phyloP scores from a whole-genome alignment of 2,329 filamentous ascomycete genomes.

The Epichloe hybrida region DNA sequence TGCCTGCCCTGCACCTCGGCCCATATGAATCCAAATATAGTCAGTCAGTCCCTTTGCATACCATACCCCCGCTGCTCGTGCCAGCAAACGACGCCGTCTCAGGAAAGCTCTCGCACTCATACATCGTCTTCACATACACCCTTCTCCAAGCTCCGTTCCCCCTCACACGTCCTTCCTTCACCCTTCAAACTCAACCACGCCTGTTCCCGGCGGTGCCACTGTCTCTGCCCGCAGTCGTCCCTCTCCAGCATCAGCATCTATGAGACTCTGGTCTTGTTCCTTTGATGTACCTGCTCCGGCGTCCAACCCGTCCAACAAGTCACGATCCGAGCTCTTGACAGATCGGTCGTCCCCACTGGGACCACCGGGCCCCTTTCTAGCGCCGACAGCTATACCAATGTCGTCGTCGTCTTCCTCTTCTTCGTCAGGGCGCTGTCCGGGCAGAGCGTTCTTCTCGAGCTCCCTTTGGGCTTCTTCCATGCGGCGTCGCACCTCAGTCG shows the following conservation, averaged over 20 bases:
- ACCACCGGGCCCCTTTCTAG: slow-evolving; percentile 20
- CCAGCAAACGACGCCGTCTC: not conserved
- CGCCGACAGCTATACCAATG: slow-evolving; percentile 28
- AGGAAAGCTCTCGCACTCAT: slow-evolving; percentile 3
- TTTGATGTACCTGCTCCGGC: slow-evolving; percentile 45
- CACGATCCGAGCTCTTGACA: slow-evolving; percentile 53
- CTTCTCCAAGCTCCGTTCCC: not conserved
- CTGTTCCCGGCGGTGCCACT: slow-evolving; percentile 18
- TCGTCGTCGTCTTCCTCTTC: slow-evolving; percentile 56
- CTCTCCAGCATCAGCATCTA: slow-evolving; percentile 19
- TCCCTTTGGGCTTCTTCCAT: slow-evolving; percentile 96
- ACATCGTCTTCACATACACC: slow-evolving; percentile 6
- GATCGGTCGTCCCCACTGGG: slow-evolving; percentile 43
- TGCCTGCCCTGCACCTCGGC: not conserved
- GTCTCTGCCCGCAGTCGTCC: slow-evolving; percentile 15
- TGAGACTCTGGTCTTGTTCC: slow-evolving; percentile 18
- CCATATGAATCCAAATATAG: not conserved
- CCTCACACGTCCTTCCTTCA: slow-evolving; percentile 9
- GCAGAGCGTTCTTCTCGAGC: slow-evolving; percentile 68
- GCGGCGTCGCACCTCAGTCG: slow-evolving; percentile 75
- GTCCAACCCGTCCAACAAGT: slow-evolving; percentile 62
- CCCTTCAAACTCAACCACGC: slow-evolving; percentile 30
- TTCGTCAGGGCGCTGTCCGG: slow-evolving; percentile 50
- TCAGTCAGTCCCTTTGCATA: not conserved
- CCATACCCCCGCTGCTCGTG: not conserved